Evolutionary conservation across 2,329 filamentous ascomycete genomes (phyloP).

Genomic region (Colletotrichum simmondsii): DNA sequence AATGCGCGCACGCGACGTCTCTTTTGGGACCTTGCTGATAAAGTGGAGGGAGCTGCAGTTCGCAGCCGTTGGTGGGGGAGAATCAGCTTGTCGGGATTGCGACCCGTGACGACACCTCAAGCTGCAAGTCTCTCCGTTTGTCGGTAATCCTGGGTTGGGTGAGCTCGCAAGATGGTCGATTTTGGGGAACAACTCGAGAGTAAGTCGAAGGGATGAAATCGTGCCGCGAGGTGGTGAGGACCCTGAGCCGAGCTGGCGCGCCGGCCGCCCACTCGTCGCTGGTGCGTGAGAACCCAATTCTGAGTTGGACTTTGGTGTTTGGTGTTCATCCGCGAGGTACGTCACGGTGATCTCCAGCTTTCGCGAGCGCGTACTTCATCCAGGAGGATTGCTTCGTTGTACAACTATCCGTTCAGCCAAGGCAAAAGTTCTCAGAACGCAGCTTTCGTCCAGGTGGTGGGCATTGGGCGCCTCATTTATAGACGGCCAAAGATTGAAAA

Average conservation of each 20-base stretch:
- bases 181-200: background rate
- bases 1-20: slow-evolving; percentile 20
- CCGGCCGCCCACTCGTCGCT: background rate
- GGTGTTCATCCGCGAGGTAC: background rate
- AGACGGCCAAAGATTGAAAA: background rate
- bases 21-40: background rate
- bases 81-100: background rate
- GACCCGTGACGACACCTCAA: background rate
- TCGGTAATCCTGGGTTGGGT: slow-evolving; percentile 2
- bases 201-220: background rate
- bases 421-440: background rate
- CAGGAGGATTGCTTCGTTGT: background rate
- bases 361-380: background rate
- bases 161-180: background rate
- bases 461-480: slow-evolving; percentile 18
- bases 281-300: background rate
- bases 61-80: background rate
- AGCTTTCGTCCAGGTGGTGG: background rate
- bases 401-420: background rate
- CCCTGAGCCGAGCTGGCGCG: background rate
- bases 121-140: slow-evolving; percentile 4
- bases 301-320: background rate
- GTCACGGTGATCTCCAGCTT: background rate
- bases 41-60: background rate
- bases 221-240: background rate